A percentile compares a stretch with the other conserved stretches of the same genome.
These are phyloP conservation scores for Luffa acutangula DNA, from an alignment of 306 rosid species.

Conservation along the genomic window DNA sequence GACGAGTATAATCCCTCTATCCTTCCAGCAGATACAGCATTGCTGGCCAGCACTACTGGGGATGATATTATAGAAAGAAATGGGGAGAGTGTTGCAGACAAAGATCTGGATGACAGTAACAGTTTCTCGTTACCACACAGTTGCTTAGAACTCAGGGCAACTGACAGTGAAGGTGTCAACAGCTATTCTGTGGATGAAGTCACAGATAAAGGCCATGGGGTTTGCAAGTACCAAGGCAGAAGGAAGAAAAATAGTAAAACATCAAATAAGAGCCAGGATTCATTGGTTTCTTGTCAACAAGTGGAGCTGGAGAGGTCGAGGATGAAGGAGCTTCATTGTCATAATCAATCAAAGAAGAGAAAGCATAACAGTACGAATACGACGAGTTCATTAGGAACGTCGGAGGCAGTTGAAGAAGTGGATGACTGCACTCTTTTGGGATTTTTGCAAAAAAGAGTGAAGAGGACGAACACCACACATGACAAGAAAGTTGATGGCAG, in stretches of 20 bases:
- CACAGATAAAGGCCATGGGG: conserved; percentile 11
- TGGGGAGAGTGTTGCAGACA: not conserved
- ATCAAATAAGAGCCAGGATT: conserved; percentile 10
- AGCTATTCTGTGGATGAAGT: not conserved
- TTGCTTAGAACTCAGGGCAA: not conserved
- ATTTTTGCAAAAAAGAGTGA: conserved; percentile 13
- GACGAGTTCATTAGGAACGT: not conserved
- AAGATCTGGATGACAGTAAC: not conserved
- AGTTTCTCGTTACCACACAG: not conserved
- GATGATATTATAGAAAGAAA: not conserved
- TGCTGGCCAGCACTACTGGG: not conserved
- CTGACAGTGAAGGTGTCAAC: conserved; percentile 5
- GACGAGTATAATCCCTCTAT: not conserved
- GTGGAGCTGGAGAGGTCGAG: conserved; percentile 4
- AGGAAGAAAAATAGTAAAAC: conserved; percentile 11
- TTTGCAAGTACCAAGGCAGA: not conserved
- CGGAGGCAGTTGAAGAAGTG: conserved; percentile 9
- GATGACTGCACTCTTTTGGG: conserved; percentile 13
- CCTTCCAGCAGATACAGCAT: conserved; percentile 8
- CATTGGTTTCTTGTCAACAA: not conserved
- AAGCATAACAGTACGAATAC: conserved; percentile 13
- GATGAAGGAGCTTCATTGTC: not conserved
- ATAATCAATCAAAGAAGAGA: conserved; percentile 29
- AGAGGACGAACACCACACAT: not conserved
- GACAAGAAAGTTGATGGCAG: not conserved